Evolutionary conservation across 139 green algal genomes (phyloP).

Genomic region (Edaphochlamys debaryana): DNA sequence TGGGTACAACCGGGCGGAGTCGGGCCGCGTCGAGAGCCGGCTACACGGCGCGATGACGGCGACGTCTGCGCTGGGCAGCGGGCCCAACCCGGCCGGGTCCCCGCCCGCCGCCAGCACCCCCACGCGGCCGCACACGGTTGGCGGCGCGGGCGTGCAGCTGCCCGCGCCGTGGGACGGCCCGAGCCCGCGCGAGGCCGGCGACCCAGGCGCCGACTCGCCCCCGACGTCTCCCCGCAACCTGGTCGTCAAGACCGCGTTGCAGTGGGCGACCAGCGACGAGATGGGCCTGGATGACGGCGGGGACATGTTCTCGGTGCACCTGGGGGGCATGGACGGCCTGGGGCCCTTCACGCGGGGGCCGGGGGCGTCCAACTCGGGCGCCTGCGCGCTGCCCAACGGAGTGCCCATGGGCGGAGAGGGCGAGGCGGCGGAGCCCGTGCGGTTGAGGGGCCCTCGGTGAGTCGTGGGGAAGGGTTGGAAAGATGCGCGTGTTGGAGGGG

Average conservation of each 20-base stretch:
- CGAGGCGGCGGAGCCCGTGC: not conserved
- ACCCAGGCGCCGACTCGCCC: no score
- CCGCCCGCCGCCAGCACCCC: no score
- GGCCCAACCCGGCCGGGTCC: no score
- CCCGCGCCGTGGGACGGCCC: no score
- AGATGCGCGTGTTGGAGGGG: not conserved
- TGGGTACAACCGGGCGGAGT: no score
- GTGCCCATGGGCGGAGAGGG: not conserved
- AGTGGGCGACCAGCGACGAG: not conserved
- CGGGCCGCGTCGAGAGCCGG: no score
- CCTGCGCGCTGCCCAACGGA: not conserved
- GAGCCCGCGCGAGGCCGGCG: not conserved
- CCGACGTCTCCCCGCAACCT: not conserved
- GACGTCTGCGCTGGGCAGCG: no score
- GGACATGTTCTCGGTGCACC: constrained; percentile 26
- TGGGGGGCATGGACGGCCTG: constrained; percentile 20
- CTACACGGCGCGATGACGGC: no score
- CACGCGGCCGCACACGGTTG: no score
- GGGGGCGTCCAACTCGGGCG: not conserved
- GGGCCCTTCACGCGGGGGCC: not conserved
- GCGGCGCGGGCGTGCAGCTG: no score
- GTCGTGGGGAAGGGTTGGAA: no score
- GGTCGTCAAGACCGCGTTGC: not conserved
- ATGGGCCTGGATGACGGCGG: constrained; percentile 5
- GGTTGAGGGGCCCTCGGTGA: not conserved